These are phyloP conservation scores for Kazachstania taianensis DNA, from an alignment of 805 yeast species.

Conservation along the genomic window DNA sequence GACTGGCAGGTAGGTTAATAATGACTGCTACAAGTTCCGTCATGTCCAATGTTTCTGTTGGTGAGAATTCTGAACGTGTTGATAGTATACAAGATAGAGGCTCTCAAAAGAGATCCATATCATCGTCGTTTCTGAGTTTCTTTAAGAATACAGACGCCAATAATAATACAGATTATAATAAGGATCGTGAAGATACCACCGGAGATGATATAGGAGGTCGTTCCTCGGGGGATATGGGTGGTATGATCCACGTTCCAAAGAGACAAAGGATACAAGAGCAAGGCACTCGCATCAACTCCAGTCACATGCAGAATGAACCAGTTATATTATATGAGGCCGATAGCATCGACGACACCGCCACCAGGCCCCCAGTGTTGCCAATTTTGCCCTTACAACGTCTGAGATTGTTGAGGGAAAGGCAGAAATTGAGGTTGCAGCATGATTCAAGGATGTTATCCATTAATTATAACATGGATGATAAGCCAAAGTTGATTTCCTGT, in stretches of 20 bases:
- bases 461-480: not conserved
- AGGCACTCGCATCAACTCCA: not conserved
- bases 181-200: constrained; percentile 3
- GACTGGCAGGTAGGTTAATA: too few species aligned
- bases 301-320: not conserved
- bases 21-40: too few species aligned
- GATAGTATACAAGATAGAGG: too few species aligned
- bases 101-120: constrained; percentile 25
- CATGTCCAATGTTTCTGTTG: too few species aligned
- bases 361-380: constrained; percentile 27
- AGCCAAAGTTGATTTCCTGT: not conserved
- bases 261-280: not conserved
- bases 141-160: constrained; percentile 16
- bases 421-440: constrained; percentile 11
- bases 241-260: not conserved
- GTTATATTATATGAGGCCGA: constrained; percentile 6
- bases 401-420: constrained; percentile 21
- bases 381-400: constrained; percentile 26
- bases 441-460: constrained; percentile 1
- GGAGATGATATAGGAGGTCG: too few species aligned
- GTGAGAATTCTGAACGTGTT: too few species aligned
- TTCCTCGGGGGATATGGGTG: too few species aligned
- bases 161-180: too few species aligned
- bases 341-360: constrained; percentile 1
- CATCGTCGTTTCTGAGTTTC: constrained; percentile 19